Percentiles rank a stretch among this genome's conserved stretches.
Evolutionary conservation across 2,329 filamentous ascomycete genomes (phyloP).

Genomic region (Niveomyces coronatus): DNA sequence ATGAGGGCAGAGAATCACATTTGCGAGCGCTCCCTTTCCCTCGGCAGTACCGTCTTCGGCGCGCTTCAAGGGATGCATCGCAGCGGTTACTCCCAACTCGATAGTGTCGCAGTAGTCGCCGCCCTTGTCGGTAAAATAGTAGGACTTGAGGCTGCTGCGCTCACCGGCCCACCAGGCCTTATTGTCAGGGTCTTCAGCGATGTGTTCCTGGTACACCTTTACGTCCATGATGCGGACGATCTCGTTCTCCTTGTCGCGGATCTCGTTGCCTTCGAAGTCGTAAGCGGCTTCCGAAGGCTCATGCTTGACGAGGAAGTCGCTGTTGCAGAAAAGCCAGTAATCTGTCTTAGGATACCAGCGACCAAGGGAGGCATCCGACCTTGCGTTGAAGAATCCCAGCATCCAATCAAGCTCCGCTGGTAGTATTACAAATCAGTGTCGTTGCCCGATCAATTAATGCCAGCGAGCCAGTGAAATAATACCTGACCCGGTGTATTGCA

Average conservation of each 20-base stretch:
- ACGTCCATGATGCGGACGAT: background rate
- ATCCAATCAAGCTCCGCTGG: no score
- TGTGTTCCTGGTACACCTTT: background rate
- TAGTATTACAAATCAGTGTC: no score
- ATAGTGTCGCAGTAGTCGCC: background rate
- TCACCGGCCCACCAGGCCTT: slow-evolving; percentile 2
- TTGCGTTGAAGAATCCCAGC: no score
- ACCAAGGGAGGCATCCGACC: background rate
- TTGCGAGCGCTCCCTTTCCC: background rate
- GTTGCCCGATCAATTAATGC: no score
- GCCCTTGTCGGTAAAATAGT: background rate
- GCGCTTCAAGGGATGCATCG: no score
- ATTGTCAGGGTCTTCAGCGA: background rate
- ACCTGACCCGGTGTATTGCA: no score
- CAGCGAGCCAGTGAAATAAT: no score
- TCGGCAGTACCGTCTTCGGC: background rate
- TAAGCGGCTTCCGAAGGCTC: background rate
- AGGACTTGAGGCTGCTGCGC: background rate
- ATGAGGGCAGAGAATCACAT: background rate
- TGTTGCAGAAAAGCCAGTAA: slow-evolving; percentile 1
- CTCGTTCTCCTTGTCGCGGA: background rate
- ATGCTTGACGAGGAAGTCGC: background rate
- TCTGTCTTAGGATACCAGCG: background rate
- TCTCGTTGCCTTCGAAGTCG: background rate
- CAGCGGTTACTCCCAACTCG: background rate